Conservation (phyloP, 768 basidiomycete species). For the Artomyces pyxidatus region DNA sequence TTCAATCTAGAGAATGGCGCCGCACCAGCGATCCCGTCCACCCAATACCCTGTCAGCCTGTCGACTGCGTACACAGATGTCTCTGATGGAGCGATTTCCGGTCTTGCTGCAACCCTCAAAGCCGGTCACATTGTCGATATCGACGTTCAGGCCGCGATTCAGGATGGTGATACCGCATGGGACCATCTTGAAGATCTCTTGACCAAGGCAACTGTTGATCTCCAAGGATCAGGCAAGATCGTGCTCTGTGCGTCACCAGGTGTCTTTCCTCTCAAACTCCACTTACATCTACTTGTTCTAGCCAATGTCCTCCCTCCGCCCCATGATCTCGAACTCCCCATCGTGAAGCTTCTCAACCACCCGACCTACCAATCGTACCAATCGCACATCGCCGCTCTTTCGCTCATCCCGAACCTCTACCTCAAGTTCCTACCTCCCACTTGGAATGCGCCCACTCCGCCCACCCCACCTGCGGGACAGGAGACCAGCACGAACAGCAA, state of each 20-base stretch:
- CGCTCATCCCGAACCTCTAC: slow-evolving; percentile 62
- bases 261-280: background rate
- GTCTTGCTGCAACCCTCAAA: slow-evolving; percentile 58
- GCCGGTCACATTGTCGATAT: slow-evolving; percentile 62
- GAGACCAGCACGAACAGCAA: slow-evolving; percentile 28
- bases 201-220: slow-evolving; percentile 46
- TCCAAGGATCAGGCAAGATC: slow-evolving; percentile 35
- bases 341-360: slow-evolving; percentile 75
- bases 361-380: slow-evolving; percentile 69
- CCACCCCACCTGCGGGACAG: slow-evolving; percentile 32
- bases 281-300: slow-evolving; percentile 24
- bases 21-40: slow-evolving; percentile 28
- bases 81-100: slow-evolving; percentile 42
- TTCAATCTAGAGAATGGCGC: slow-evolving; percentile 46
- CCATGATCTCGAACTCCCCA: slow-evolving; percentile 58
- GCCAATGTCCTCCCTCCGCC: slow-evolving; percentile 79
- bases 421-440: slow-evolving; percentile 72
- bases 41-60: slow-evolving; percentile 40
- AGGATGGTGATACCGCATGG: slow-evolving; percentile 41
- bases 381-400: slow-evolving; percentile 60
- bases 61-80: slow-evolving; percentile 46
- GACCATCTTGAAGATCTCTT: slow-evolving; percentile 69
- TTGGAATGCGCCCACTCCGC: slow-evolving; percentile 53
- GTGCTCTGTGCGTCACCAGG: slow-evolving; percentile 46
- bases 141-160: slow-evolving; percentile 50